phyloP scores from a whole-genome alignment of 2,329 filamentous ascomycete genomes.

The Ambrosiella beaveri region DNA sequence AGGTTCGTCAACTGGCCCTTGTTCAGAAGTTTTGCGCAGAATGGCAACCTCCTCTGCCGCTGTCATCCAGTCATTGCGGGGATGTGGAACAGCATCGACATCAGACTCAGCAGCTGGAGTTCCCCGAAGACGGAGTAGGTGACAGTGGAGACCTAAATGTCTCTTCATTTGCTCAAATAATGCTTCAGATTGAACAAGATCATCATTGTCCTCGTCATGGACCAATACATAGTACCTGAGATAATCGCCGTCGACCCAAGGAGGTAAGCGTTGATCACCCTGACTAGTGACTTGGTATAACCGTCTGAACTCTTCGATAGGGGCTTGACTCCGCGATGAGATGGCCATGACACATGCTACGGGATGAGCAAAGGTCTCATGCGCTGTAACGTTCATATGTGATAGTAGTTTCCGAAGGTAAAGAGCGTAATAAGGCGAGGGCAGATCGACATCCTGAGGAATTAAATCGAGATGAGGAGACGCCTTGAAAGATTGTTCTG shows the following conservation, averaged over 20 bases:
- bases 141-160: conserved; percentile 91
- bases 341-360: conserved; percentile 91
- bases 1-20: conserved; percentile 49
- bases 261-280: conserved; percentile 54
- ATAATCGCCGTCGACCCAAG: conserved; percentile 83
- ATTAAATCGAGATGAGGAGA: conserved; percentile 22
- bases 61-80: conserved; percentile 75
- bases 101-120: conserved; percentile 75
- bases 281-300: conserved; percentile 74
- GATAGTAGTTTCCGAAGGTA: conserved; percentile 75
- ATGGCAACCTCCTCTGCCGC: conserved; percentile 68
- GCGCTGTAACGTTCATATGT: conserved; percentile 56
- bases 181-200: conserved; percentile 74
- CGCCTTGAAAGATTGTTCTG: conserved; percentile 37
- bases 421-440: conserved; percentile 68
- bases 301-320: conserved; percentile 71
- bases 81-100: conserved; percentile 71
- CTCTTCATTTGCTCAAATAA: conserved; percentile 98
- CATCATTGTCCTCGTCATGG: conserved; percentile 88
- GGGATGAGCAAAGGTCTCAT: conserved; percentile 89
- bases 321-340: conserved; percentile 67
- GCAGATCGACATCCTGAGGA: conserved; percentile 28
- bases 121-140: conserved; percentile 71
- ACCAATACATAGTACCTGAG: conserved; percentile 90
- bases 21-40: conserved; percentile 51